Base-by-base conservation (phyloP, 208 protist genomes). In the Entamoeba histolytica region DNA sequence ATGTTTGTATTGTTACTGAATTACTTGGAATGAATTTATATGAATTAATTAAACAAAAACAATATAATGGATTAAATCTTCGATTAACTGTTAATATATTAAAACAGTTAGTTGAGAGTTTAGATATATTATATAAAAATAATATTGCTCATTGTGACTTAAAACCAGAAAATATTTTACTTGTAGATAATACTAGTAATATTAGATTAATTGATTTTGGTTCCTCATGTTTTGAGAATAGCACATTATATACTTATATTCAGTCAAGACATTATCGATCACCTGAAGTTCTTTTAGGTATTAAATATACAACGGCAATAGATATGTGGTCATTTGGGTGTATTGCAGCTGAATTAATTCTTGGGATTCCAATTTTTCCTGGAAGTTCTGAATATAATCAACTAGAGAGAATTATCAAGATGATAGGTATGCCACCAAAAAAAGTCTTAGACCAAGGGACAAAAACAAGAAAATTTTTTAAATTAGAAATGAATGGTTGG, bases 301-400 rank as follows among this genome's bases (percentile, higher is more conserved):
- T 95, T 1, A 92, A 93, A 8, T 99, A 99, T 96, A 96, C 95
- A 14, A 96, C 95, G 35, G 94, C 96, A 5, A 99, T 99, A 93
- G 98, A 99, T 95, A 99, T 99, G 94, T 99, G 99, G 98, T 97
- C 96, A 12, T 95, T 99, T 12, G 99, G 97, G 14, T 99, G 98
- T 95, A 98, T 99, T 92, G 94, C 99, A 1, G 98, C 98, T 3
- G 98, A 99, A 73, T 47, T 96, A 1, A 96, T 96, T 78, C 92
- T 96, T 50, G 96, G 96, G 28, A 50, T 96, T 23, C 98, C 98
- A 15, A 94, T 99, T 23, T 99, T 99, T 92, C 95, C 95, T 4
- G 98, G 98, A 91, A 35, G 28, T 91, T 91, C 69, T 14, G 69
- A 91, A 6, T 91, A 35, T 39, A 35, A 91, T 5, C 14, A 35